Base-by-base conservation (phyloP, 179 eudicot genomes). In the Pouteria campechiana region DNA sequence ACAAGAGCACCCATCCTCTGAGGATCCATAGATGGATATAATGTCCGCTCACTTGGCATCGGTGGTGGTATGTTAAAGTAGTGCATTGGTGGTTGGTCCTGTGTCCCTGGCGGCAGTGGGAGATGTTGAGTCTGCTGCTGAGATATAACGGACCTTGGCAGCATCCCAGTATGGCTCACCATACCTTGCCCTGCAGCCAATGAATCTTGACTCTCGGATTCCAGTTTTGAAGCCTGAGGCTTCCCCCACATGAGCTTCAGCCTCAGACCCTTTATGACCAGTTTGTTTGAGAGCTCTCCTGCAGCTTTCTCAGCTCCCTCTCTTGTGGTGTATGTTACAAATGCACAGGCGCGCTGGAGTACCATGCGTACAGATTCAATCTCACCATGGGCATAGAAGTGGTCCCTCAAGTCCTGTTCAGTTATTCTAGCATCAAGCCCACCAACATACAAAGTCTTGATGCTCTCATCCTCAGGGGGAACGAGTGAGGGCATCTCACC, bases 281-380 rank as follows among this genome's bases (percentile, higher is more conserved):
- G 76, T 44, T 74, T 87, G 77, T 92, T 92, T 2, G 94, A 68
- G 30, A 92, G 96, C 57, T 92, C 96, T 27, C 68, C 94, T 8
- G 99, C 99, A 7, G 99, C 96, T 65, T 80, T 92, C 58, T 87
- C 99, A 0, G 99, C 96, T 2, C 86, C 96, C 52, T 87, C 93
- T 44, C 96, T 61, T 19, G 96, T 79, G 16, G 99, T 92, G 78
- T 92, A 92, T 4, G 96, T 78, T 8, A 92, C 96, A 55, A 92
- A 92, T 10, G 94, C 96, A 29, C 88, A 87, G 33, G 94, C 99
- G 1, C 94, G 74, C 44, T 77, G 88, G 17, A 80, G 74, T 6
- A 92, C 96, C 77, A 92, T 77, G 23, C 81, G 68, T 17, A 87
- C 57, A 5, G 94, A 87, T 52, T 92, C 96, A 7, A 92, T 92